These are phyloP conservation scores for Nakazawaea ernobii DNA, from an alignment of 805 yeast genomes.

Conservation along the genomic window DNA sequence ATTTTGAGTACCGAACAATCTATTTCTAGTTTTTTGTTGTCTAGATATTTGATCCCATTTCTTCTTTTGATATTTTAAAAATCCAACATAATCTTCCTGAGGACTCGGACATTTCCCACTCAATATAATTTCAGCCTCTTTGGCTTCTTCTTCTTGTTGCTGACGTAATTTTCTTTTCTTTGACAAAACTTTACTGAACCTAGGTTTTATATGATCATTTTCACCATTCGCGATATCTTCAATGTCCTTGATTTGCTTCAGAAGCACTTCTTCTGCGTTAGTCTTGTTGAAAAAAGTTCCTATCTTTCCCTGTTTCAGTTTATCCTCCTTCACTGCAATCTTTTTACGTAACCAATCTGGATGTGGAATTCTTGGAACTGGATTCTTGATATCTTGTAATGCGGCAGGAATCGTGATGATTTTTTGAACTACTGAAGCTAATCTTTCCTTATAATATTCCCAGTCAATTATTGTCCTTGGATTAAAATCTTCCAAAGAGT, in stretches of 20 bases:
- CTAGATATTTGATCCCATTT: constrained; percentile 81
- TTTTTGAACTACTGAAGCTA: constrained; percentile 90
- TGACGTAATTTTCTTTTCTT: constrained; percentile 35
- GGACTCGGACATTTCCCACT: constrained; percentile 60
- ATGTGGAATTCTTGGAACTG: constrained; percentile 90
- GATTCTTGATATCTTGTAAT: constrained; percentile 77
- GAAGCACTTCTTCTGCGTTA: constrained; percentile 31
- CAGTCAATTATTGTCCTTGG: constrained; percentile 89
- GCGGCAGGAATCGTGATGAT: constrained; percentile 98
- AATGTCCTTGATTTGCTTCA: constrained; percentile 51
- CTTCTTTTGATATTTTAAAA: constrained; percentile 71
- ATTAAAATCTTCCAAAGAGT: constrained; percentile 71
- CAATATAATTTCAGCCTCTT: constrained; percentile 37
- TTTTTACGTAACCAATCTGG: constrained; percentile 86
- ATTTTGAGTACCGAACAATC: constrained; percentile 65
- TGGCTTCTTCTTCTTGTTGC: constrained; percentile 17
- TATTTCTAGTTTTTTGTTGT: constrained; percentile 64
- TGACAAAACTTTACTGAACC: constrained; percentile 40
- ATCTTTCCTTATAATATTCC: constrained; percentile 85
- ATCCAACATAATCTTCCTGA: constrained; percentile 58
- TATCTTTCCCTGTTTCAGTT: constrained; percentile 65
- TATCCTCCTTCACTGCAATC: constrained; percentile 56
- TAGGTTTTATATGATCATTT: constrained; percentile 25
- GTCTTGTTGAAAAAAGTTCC: constrained; percentile 48
- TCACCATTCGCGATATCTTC: constrained; percentile 57